A percentile compares a stretch with the other conserved stretches of the same genome.
These are phyloP conservation scores for Spirogloea muscicola DNA, from an alignment of 139 green algal species.

Conservation along the genomic window DNA sequence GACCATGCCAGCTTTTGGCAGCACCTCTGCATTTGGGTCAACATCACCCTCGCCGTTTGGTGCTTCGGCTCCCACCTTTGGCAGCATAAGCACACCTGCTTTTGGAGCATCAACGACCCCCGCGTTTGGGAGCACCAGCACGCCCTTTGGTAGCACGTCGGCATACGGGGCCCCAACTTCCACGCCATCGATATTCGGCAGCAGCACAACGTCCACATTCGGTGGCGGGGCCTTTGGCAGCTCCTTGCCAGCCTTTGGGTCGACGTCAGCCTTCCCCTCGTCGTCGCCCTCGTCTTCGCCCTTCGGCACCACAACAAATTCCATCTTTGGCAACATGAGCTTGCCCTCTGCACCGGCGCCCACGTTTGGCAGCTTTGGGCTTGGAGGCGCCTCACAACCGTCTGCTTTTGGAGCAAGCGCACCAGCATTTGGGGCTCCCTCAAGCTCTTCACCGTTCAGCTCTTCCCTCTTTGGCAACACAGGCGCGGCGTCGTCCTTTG, in stretches of 20 bases:
- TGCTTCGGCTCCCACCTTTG: conserved; percentile 34
- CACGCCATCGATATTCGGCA: conserved; percentile 52
- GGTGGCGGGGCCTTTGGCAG: neutral
- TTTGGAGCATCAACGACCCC: conserved; percentile 50
- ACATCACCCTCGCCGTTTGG: conserved; percentile 46
- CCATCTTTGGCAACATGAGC: neutral
- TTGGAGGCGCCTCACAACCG: conserved; percentile 15
- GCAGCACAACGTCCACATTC: neutral
- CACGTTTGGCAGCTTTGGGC: conserved; percentile 15
- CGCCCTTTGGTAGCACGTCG: conserved; percentile 50
- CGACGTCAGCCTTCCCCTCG: too few relatives aligned
- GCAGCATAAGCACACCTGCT: conserved; percentile 26
- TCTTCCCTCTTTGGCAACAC: conserved; percentile 32
- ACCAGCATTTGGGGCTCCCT: conserved; percentile 38
- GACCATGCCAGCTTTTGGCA: neutral
- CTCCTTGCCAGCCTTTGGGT: neutral
- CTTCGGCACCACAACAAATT: neutral
- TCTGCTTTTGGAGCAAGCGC: conserved; percentile 1
- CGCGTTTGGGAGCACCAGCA: conserved; percentile 47
- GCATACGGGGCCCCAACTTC: conserved; percentile 49
- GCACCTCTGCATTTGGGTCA: conserved; percentile 40
- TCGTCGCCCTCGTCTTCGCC: too few relatives aligned
- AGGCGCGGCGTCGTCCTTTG: neutral
- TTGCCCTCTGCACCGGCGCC: neutral
- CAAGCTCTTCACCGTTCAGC: neutral